Evolutionary conservation across 2,329 filamentous ascomycete genomes (phyloP).

Genomic region (Venturia carpophila): DNA sequence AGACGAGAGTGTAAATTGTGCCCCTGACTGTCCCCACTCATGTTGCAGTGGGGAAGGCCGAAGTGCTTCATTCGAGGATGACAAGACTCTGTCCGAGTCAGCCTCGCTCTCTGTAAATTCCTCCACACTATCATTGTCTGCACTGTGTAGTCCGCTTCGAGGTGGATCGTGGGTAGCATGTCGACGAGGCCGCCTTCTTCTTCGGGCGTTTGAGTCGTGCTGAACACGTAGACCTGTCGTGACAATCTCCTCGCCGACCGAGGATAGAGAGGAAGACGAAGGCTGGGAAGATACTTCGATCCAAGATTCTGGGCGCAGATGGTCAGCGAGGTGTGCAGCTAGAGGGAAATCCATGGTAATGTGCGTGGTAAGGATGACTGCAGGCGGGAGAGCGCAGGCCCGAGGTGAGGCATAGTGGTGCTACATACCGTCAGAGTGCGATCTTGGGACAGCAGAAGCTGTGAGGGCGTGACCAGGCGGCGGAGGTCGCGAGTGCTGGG

Average conservation of each 20-base stretch:
- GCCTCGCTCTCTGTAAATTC: conserved; percentile 92
- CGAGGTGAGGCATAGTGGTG: background rate
- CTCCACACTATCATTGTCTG: conserved; percentile 57
- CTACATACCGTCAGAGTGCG: conserved; percentile 11
- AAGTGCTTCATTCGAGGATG: conserved; percentile 51
- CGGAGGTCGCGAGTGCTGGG: background rate
- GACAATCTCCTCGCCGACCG: conserved; percentile 76
- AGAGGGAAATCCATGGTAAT: conserved; percentile 15
- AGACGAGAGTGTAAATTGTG: conserved; percentile 16
- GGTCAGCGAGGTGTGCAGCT: conserved; percentile 15
- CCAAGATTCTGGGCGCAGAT: conserved; percentile 71
- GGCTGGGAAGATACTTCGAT: conserved; percentile 88
- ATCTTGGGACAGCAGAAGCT: conserved; percentile 4
- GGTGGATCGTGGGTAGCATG: conserved; percentile 25
- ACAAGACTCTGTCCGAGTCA: conserved; percentile 68
- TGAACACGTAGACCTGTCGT: conserved; percentile 79
- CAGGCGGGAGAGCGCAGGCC: background rate
- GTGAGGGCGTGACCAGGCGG: conserved; percentile 1
- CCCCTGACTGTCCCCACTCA: conserved; percentile 23
- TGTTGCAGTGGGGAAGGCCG: conserved; percentile 30
- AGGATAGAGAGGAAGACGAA: conserved; percentile 87
- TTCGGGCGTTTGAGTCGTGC: conserved; percentile 52
- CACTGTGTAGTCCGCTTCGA: conserved; percentile 37
- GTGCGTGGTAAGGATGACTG: background rate
- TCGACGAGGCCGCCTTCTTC: conserved; percentile 46